Evolutionary conservation across 225 moss, liverwort and hornwort genomes (phyloP).

Genomic region (Polytrichum commune): DNA sequence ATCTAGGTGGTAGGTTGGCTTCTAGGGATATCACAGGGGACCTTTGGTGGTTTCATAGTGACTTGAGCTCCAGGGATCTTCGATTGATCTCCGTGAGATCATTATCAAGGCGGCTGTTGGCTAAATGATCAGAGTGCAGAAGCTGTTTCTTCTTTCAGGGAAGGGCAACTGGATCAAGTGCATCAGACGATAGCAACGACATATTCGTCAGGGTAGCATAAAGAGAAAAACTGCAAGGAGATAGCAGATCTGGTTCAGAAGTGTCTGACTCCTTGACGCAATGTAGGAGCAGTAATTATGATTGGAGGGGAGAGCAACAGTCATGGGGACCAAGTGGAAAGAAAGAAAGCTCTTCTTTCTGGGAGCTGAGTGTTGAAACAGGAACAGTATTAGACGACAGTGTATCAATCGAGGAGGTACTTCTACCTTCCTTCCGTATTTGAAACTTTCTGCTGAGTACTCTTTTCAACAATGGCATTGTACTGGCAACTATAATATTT

Average conservation of each 20-base stretch:
- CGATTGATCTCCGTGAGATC: too few species aligned
- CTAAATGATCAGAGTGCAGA: neutral
- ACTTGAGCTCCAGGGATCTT: too few species aligned
- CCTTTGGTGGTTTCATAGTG: too few species aligned
- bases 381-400: conserved; percentile 29
- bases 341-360: conserved; percentile 40
- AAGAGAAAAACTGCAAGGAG: neutral
- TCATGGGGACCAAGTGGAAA: conserved; percentile 47
- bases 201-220: neutral
- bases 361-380: conserved; percentile 45
- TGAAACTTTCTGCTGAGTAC: too few species aligned
- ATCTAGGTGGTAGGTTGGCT: too few species aligned
- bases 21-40: too few species aligned
- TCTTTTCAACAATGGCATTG: too few species aligned
- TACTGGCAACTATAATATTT: too few species aligned
- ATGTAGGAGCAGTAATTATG: conserved; percentile 35
- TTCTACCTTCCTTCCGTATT: conserved; percentile 2
- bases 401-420: conserved; percentile 40
- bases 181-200: neutral
- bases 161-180: too few species aligned
- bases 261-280: conserved; percentile 19
- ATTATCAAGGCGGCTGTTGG: too few species aligned
- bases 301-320: conserved; percentile 30
- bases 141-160: neutral
- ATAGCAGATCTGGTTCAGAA: neutral